Base-by-base conservation (phyloP, 192 early-diverging fungal genomes). In the Dissophora globulifera region DNA sequence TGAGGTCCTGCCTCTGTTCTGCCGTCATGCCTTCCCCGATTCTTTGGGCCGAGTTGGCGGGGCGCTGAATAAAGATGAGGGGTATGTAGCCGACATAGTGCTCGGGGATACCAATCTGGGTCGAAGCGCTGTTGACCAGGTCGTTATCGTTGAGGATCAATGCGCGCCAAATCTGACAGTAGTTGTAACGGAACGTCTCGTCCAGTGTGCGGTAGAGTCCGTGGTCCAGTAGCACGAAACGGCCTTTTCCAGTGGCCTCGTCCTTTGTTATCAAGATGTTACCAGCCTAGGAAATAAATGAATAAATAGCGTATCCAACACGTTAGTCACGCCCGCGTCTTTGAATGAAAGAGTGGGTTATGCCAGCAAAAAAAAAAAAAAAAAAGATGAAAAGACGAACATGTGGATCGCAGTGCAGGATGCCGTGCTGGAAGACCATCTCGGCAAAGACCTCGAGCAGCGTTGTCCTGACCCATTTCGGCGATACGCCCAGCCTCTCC, bases 371-470 rank as follows among this genome's bases (percentile, higher is more conserved):
- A 45, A 4, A 17, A n/a, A n/a, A 17, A n/a, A n/a, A 45, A 20
- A 38, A 4, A 15, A 38, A 10, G 10, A 10, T 1, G 12, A 27
- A 4, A 8, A 15, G 22, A 40, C 72, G 57, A 55, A 78, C 68
- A 53, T 81, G 80, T 33, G 81, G 81, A 49, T 83, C 81, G 33
- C 81, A 83, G 35, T 83, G 81, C 11, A 80, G 61, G 8, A 79
- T 58, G 17, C 81, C 81, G 20, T 83, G 81, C 22, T 78, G 74
- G 47, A 69, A 83, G 30, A 83, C 78, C 82, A 83, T 83, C 49
- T 85, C 84, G 13, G 81, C 71, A 83, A 85, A 85, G 33, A 85
- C 68, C 50, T 85, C 79, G 31, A 78, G 67, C 30, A 85, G 53
- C 1, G 76, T 43, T 11, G 46, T 60, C 4, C 82, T 52, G 1